phyloP scores from a whole-genome alignment of 2,329 filamentous ascomycete genomes.

The Zymoseptoria passerinii region DNA sequence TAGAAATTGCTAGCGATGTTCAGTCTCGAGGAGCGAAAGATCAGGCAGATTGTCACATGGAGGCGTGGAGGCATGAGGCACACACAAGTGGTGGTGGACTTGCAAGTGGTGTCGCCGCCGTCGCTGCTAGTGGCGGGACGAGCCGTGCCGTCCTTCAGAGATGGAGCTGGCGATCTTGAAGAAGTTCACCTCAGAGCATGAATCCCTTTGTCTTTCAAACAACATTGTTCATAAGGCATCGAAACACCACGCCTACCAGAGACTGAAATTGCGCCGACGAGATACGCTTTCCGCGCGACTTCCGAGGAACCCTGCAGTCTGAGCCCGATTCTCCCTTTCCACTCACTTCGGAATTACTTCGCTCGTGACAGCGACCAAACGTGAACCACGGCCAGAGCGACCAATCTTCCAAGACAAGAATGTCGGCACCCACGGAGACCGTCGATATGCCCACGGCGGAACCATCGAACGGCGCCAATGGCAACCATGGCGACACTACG shows the following conservation, averaged over 20 bases:
- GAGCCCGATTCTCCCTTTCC: background rate
- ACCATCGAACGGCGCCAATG: slow-evolving; percentile 4
- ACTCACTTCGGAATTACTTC: background rate
- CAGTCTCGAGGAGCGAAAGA: background rate
- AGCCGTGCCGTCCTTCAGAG: background rate
- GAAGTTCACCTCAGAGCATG: background rate
- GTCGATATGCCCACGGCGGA: background rate
- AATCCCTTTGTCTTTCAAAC: background rate
- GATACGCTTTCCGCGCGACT: background rate
- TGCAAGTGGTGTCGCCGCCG: background rate
- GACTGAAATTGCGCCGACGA: background rate
- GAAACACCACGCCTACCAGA: background rate
- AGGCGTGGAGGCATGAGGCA: background rate
- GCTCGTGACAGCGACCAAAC: background rate
- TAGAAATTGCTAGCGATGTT: background rate
- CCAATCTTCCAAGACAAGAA: background rate
- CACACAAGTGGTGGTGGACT: too few relatives aligned
- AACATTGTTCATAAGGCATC: background rate
- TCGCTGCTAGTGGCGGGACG: background rate
- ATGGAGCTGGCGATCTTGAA: background rate
- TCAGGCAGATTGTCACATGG: background rate
- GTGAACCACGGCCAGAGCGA: background rate
- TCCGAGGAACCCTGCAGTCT: background rate
- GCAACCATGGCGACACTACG: slow-evolving; percentile 9
- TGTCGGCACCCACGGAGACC: slow-evolving; percentile 4